Conservation (phyloP, 208 protist species). For the Hexamita inflata region DNA sequence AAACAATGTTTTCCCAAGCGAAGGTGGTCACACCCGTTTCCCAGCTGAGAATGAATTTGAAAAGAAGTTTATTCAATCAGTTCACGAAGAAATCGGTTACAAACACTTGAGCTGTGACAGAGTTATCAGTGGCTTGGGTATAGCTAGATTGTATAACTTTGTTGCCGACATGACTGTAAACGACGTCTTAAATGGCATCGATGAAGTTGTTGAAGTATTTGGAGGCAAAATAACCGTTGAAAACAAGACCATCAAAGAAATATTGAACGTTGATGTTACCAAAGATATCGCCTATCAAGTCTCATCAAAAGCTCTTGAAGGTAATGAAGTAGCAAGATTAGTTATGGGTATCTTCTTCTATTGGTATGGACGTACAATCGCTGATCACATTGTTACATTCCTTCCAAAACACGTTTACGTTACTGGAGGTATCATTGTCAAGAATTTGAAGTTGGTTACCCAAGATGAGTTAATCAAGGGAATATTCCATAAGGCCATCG, state of each 20-base stretch:
- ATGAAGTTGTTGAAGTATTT: neutral
- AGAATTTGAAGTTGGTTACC: slow-evolving; percentile 15
- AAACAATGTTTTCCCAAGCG: neutral
- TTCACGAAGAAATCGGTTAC: neutral
- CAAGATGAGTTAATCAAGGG: too few species aligned
- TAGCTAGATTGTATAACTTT: neutral
- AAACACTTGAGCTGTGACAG: neutral
- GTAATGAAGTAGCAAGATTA: neutral
- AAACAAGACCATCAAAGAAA: neutral
- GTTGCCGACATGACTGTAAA: neutral
- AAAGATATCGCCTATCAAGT: too few species aligned
- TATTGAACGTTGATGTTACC: too few species aligned
- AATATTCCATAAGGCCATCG: too few species aligned
- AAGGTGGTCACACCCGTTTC: neutral
- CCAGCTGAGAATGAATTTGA: neutral
- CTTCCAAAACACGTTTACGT: neutral
- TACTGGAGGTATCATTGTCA: slow-evolving; percentile 1
- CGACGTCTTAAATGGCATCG: neutral
- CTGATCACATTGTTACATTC: neutral
- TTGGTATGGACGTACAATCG: neutral
- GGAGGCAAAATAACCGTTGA: neutral
- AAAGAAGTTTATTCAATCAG: neutral
- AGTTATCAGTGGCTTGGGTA: neutral
- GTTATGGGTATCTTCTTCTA: slow-evolving; percentile 19
- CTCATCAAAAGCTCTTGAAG: neutral